Percentiles rank a stretch among this genome's conserved stretches.
Conservation (phyloP, 1,139 yeast genomes). For the Taiozyma sp. region DNA sequence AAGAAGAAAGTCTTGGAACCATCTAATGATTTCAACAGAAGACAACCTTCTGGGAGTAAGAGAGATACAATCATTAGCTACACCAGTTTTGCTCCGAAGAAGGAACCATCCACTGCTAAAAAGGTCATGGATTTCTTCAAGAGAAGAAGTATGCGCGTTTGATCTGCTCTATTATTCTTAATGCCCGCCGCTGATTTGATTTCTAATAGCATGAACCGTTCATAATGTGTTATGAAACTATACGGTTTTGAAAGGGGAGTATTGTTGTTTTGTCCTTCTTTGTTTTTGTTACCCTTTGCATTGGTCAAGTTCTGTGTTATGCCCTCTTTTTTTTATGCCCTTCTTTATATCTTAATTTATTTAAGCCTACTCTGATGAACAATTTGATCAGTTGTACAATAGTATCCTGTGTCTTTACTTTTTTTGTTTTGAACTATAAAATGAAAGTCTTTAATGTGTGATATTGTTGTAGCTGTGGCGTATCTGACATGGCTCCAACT, state of each 20-base stretch:
- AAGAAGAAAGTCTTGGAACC: slow-evolving; percentile 21
- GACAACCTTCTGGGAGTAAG: slow-evolving; percentile 5
- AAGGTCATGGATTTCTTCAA: slow-evolving; percentile 80
- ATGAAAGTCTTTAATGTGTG: background rate
- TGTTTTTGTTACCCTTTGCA: background rate
- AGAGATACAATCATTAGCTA: slow-evolving; percentile 20
- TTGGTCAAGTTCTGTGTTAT: background rate
- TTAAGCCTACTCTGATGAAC: background rate
- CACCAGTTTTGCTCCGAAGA: slow-evolving; percentile 26
- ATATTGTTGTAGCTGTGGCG: background rate
- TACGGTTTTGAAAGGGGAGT: background rate
- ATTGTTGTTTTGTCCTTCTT: background rate
- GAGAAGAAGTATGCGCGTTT: slow-evolving; percentile 55
- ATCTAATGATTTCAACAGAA: slow-evolving; percentile 18
- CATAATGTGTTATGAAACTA: background rate
- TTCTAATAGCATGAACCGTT: background rate
- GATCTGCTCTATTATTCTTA: background rate
- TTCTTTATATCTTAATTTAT: background rate
- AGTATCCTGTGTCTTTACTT: background rate
- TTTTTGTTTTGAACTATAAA: background rate
- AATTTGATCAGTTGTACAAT: background rate
- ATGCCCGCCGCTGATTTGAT: background rate
- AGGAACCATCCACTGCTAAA: slow-evolving; percentile 68
- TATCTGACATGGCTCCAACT: background rate
- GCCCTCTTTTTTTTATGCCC: background rate